A percentile compares a stretch with the other conserved stretches of the same genome.
These are phyloP conservation scores for Fonsecaea erecta DNA, from an alignment of 2,329 filamentous ascomycete species.

Conservation along the genomic window DNA sequence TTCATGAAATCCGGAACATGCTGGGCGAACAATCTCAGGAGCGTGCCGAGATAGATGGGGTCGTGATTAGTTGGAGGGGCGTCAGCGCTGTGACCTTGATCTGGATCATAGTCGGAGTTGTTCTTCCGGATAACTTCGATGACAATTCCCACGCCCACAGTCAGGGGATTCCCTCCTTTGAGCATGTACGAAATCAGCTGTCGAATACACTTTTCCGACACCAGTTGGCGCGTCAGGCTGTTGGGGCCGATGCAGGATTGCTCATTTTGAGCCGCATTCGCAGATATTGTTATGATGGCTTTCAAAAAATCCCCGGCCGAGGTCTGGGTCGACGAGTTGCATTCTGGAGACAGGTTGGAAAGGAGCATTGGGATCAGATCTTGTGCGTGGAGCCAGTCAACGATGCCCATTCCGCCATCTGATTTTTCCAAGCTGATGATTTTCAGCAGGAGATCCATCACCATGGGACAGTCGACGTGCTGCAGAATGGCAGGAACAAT, in stretches of 20 bases:
- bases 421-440: slow-evolving; percentile 95
- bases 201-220: slow-evolving; percentile 82
- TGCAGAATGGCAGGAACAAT: slow-evolving; percentile 84
- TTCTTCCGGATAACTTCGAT: slow-evolving; percentile 99
- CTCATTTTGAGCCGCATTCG: slow-evolving; percentile 96
- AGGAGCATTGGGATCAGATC: slow-evolving; percentile 85
- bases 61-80: slow-evolving; percentile 81
- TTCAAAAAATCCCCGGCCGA: slow-evolving; percentile 97
- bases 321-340: slow-evolving; percentile 89
- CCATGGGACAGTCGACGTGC: slow-evolving; percentile 95
- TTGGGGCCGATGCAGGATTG: slow-evolving; percentile 99
- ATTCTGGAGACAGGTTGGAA: slow-evolving; percentile 81
- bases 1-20: slow-evolving; percentile 94
- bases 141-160: slow-evolving; percentile 93
- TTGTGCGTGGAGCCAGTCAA: slow-evolving; percentile 94
- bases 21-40: slow-evolving; percentile 85
- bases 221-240: slow-evolving; percentile 90
- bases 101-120: slow-evolving; percentile 97
- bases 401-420: slow-evolving; percentile 87
- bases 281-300: slow-evolving; percentile 97
- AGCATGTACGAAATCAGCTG: slow-evolving; percentile 91
- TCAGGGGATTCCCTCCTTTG: slow-evolving; percentile 87
- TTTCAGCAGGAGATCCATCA: slow-evolving; percentile 96
- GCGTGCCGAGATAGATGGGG: slow-evolving; percentile 91
- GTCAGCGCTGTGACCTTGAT: slow-evolving; percentile 80